These are phyloP conservation scores for Cyclotella distinguenda DNA, from an alignment of 108 stramenopile species.

Conservation along the genomic window DNA sequence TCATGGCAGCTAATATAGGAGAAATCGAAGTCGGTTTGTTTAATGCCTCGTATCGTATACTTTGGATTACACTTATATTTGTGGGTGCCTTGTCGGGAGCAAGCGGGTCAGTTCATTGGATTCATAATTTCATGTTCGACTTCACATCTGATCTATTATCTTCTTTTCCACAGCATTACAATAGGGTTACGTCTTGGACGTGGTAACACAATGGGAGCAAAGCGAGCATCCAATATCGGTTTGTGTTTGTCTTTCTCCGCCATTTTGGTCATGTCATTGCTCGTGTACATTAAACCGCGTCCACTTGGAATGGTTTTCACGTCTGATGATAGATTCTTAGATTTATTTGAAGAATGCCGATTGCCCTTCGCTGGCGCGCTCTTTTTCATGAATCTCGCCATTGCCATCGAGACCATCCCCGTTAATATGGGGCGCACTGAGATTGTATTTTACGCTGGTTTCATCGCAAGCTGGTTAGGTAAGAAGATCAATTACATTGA, in stretches of 20 bases:
- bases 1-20: slow-evolving; percentile 67
- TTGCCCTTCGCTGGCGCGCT: slow-evolving; percentile 62
- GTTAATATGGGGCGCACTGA: slow-evolving; percentile 72
- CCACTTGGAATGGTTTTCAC: slow-evolving; percentile 73
- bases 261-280: slow-evolving; percentile 39
- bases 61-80: slow-evolving; percentile 83
- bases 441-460: slow-evolving; percentile 69
- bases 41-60: slow-evolving; percentile 85
- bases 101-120: too few species aligned
- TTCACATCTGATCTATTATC: too few species aligned
- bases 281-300: slow-evolving; percentile 53
- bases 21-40: slow-evolving; percentile 78
- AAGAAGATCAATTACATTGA: background rate
- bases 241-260: slow-evolving; percentile 44
- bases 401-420: slow-evolving; percentile 77
- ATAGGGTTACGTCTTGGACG: slow-evolving; percentile 48
- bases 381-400: slow-evolving; percentile 78
- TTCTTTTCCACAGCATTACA: too few species aligned
- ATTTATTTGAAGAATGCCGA: slow-evolving; percentile 60
- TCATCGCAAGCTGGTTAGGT: slow-evolving; percentile 63
- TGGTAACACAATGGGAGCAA: slow-evolving; percentile 55
- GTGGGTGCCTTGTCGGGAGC: slow-evolving; percentile 63
- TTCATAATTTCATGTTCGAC: too few species aligned
- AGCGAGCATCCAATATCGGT: slow-evolving; percentile 59
- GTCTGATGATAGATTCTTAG: slow-evolving; percentile 61